Conservation (phyloP, 495 filamentous ascomycete species). For the Mycothermus thermophilus region DNA sequence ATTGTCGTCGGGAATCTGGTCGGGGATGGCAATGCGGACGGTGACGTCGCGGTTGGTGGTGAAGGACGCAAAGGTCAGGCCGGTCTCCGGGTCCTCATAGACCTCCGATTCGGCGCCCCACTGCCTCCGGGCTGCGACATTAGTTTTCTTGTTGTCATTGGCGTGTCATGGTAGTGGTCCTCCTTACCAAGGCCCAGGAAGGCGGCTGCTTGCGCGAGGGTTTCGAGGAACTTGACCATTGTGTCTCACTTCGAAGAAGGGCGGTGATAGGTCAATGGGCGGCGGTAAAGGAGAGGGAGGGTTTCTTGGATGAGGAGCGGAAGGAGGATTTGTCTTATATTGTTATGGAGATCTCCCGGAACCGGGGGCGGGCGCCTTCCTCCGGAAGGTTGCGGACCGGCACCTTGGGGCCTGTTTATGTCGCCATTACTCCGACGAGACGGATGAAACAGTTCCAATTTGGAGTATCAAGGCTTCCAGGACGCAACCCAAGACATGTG, state of each 20-base stretch:
- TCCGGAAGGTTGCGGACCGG: too few species aligned
- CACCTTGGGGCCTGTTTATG: conserved; percentile 2
- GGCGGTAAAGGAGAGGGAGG: too few species aligned
- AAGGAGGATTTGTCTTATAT: not conserved
- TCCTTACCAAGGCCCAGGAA: conserved; percentile 14
- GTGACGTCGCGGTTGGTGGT: conserved; percentile 22
- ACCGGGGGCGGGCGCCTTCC: too few species aligned
- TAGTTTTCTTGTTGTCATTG: not conserved
- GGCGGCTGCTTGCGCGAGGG: conserved; percentile 8
- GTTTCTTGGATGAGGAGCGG: conserved; percentile 6
- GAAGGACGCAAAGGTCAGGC: conserved; percentile 28
- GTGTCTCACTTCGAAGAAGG: too few species aligned
- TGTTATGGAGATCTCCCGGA: too few species aligned
- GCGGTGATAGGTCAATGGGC: too few species aligned
- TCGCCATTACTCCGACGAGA: conserved; percentile 10
- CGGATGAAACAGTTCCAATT: conserved; percentile 10
- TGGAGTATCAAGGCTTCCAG: too few species aligned
- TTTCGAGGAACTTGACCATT: conserved; percentile 7
- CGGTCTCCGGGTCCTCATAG: conserved; percentile 26
- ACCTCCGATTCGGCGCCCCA: conserved; percentile 22
- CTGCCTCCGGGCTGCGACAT: conserved; percentile 12
- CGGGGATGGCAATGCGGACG: conserved; percentile 30
- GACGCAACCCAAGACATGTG: too few species aligned
- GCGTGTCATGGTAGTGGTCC: not conserved
- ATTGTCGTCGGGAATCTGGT: conserved; percentile 16